A percentile compares a stretch with the other conserved stretches of the same genome.
phyloP scores from a whole-genome alignment of 2,329 filamentous ascomycete species.

The Drechslera avenae region DNA sequence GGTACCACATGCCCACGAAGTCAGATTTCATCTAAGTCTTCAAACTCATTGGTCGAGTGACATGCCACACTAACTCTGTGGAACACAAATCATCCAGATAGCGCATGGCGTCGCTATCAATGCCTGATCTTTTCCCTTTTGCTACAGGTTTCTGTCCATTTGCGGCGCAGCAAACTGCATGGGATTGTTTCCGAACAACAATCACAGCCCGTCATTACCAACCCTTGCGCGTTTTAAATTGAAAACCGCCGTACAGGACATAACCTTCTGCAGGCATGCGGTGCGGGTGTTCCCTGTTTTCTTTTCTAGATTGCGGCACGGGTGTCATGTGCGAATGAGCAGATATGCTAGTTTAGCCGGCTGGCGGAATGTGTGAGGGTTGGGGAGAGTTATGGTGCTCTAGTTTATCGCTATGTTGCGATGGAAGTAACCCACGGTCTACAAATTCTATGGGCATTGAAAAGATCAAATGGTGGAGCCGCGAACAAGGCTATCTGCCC shows the following conservation, averaged over 20 bases:
- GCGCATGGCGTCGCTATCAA: background rate
- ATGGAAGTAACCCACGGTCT: too few species aligned
- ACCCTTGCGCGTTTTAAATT: background rate
- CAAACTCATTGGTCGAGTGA: background rate
- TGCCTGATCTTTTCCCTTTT: background rate
- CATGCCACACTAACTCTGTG: background rate
- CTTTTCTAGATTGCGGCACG: background rate
- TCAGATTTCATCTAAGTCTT: background rate
- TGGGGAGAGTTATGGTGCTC: background rate
- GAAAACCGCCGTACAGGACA: background rate
- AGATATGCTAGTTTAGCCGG: too few species aligned
- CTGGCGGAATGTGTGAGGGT: background rate
- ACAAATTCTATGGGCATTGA: too few species aligned
- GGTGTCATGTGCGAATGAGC: too few species aligned
- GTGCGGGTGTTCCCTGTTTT: background rate
- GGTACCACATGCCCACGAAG: background rate
- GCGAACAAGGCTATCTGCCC: too few species aligned
- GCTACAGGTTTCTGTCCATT: background rate
- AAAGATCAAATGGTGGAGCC: too few species aligned
- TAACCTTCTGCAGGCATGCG: background rate
- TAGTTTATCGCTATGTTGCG: too few species aligned
- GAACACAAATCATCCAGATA: background rate
- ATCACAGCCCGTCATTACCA: background rate
- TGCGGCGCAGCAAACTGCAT: constrained; percentile 4
- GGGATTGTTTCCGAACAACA: background rate